A percentile compares a stretch with the other conserved stretches of the same genome.
Evolutionary conservation across 768 basidiomycete species (phyloP).

Genomic region (Boletus huronensis): DNA sequence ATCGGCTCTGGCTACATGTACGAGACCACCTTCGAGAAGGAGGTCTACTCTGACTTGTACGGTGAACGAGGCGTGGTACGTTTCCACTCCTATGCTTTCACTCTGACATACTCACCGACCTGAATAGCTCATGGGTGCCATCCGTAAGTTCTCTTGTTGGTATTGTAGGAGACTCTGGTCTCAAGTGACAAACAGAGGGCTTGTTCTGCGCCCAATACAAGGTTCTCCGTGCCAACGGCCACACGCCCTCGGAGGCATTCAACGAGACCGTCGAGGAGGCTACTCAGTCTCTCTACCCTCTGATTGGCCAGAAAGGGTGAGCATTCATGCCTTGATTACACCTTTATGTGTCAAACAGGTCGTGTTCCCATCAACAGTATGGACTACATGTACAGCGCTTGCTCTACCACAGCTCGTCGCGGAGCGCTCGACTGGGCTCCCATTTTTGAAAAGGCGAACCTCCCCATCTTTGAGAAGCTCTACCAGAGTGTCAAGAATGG

Average conservation of each 20-base stretch:
- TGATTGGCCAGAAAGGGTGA: slow-evolving; percentile 92
- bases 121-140: slow-evolving; percentile 88
- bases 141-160: slow-evolving; percentile 54
- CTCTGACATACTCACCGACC: slow-evolving; percentile 3
- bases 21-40: slow-evolving; percentile 99
- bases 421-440: slow-evolving; percentile 99
- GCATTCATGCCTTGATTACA: slow-evolving; percentile 17
- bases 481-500: slow-evolving; percentile 95
- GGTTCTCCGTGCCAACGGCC: slow-evolving; percentile 94
- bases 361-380: slow-evolving; percentile 48
- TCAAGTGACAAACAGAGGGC: slow-evolving; percentile 58
- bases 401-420: slow-evolving; percentile 98
- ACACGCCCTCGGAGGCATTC: slow-evolving; percentile 97
- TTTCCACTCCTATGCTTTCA: slow-evolving; percentile 21
- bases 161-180: background rate
- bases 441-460: slow-evolving; percentile 90
- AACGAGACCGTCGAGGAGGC: slow-evolving; percentile 99
- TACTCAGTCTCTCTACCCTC: slow-evolving; percentile 96
- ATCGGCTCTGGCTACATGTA: slow-evolving; percentile 98
- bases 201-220: slow-evolving; percentile 99
- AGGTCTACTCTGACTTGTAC: slow-evolving; percentile 98
- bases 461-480: slow-evolving; percentile 90
- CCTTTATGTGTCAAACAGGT: background rate
- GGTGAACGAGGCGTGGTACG: slow-evolving; percentile 99
- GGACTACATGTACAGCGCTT: slow-evolving; percentile 99